Percentiles rank a stretch among this genome's conserved stretches.
phyloP scores from a whole-genome alignment of 108 stramenopile genomes.

The Fragilariopsis cylindrus region DNA sequence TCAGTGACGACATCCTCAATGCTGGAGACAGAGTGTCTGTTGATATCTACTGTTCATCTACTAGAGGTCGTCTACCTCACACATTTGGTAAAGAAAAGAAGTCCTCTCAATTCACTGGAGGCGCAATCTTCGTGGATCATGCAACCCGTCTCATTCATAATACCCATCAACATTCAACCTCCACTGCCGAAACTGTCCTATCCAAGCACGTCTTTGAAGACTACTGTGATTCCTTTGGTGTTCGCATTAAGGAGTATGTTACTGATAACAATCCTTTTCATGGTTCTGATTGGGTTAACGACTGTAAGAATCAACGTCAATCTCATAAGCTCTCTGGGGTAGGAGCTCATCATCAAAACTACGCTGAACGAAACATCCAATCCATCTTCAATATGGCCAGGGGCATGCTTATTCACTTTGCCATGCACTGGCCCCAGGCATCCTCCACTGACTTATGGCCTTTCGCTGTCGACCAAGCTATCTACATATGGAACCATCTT shows the following conservation, averaged over 20 bases:
- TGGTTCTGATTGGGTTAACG: neutral
- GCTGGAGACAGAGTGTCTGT: conserved; percentile 45
- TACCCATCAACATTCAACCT: conserved; percentile 27
- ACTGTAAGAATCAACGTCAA: conserved; percentile 8
- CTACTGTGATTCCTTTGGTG: conserved; percentile 13
- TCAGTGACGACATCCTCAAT: neutral
- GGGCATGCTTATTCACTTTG: conserved; percentile 38
- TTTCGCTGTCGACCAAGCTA: conserved; percentile 45
- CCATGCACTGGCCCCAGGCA: conserved; percentile 48
- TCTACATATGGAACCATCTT: conserved; percentile 39
- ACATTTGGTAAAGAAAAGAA: conserved; percentile 35
- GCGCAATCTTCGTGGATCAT: conserved; percentile 50
- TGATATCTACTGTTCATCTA: conserved; percentile 40
- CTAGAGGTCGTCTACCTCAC: conserved; percentile 31
- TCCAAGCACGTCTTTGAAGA: conserved; percentile 40
- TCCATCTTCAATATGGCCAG: conserved; percentile 37
- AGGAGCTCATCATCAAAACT: conserved; percentile 59
- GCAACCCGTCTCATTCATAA: conserved; percentile 30
- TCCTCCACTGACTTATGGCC: conserved; percentile 35
- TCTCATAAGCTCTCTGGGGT: conserved; percentile 32
- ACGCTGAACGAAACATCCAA: conserved; percentile 34
- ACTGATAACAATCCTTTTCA: conserved; percentile 47
- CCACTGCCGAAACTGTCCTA: conserved; percentile 38
- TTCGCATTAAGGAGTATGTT: conserved; percentile 23
- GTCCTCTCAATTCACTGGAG: conserved; percentile 14